Evolutionary conservation across 768 basidiomycete genomes (phyloP).

Genomic region (Amanita phalloides): DNA sequence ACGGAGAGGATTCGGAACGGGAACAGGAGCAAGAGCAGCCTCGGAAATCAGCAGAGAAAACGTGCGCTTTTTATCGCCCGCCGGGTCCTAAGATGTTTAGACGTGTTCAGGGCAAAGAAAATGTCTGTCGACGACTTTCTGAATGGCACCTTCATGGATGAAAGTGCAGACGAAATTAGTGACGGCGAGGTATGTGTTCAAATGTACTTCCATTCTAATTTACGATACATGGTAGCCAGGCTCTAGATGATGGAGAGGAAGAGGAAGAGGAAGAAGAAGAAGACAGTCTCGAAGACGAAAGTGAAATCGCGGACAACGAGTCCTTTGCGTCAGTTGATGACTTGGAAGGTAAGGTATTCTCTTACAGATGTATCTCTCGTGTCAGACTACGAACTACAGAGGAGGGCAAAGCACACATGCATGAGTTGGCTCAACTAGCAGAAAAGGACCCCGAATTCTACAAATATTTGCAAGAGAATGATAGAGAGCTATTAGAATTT

Average conservation of each 20-base stretch:
- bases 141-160: slow-evolving; percentile 62
- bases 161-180: slow-evolving; percentile 33
- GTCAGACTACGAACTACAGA: slow-evolving; percentile 26
- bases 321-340: slow-evolving; percentile 77
- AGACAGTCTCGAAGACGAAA: slow-evolving; percentile 26
- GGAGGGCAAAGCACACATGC: slow-evolving; percentile 64
- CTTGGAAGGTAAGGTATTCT: slow-evolving; percentile 35
- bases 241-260: slow-evolving; percentile 11
- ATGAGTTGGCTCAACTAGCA: slow-evolving; percentile 79
- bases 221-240: slow-evolving; percentile 11
- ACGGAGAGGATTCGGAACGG: slow-evolving; percentile 9
- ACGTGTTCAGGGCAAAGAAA: slow-evolving; percentile 24
- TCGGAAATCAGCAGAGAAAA: slow-evolving; percentile 5
- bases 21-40: slow-evolving; percentile 19
- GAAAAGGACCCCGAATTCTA: slow-evolving; percentile 99
- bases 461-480: slow-evolving; percentile 96
- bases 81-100: not conserved
- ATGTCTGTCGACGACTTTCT: slow-evolving; percentile 76
- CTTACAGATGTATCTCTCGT: not conserved
- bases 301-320: slow-evolving; percentile 32
- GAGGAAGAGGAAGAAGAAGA: slow-evolving; percentile 10
- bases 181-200: slow-evolving; percentile 19
- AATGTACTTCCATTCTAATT: not conserved
- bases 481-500: slow-evolving; percentile 83
- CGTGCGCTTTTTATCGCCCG: slow-evolving; percentile 6